Conservation (phyloP, 139 green algal species). For the Volvox africanus region DNA sequence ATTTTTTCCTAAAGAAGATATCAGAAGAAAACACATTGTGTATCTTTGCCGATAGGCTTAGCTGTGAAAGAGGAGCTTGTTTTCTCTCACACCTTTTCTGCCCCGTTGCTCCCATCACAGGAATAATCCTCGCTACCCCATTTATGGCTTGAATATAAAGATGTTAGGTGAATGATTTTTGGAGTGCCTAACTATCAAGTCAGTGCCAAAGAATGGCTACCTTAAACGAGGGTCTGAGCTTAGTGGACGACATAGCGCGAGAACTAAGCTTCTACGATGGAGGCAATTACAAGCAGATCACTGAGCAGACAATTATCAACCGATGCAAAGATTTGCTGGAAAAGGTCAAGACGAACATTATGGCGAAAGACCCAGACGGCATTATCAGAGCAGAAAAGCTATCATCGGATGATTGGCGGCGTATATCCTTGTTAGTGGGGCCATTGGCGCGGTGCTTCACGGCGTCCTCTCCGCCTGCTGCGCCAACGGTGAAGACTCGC, state of each 20-base stretch:
- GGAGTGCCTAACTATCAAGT: neutral
- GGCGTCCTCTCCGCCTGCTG: neutral
- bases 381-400: neutral
- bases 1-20: neutral
- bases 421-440: neutral
- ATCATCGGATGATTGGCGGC: neutral
- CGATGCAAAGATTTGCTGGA: neutral
- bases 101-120: too few relatives aligned
- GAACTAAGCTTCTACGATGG: neutral
- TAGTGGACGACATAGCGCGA: neutral
- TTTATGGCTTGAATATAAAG: neutral
- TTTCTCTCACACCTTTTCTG: too few relatives aligned
- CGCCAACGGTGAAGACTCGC: neutral
- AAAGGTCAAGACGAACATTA: neutral
- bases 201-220: slow-evolving; percentile 1
- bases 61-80: neutral
- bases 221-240: neutral
- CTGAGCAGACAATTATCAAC: neutral
- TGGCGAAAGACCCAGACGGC: neutral
- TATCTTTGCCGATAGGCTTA: too few relatives aligned
- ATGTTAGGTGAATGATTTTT: neutral
- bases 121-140: too few relatives aligned
- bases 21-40: neutral
- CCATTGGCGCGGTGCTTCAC: slow-evolving; percentile 4
- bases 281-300: neutral